Evolutionary conservation across 768 basidiomycete genomes (phyloP), one percentile per base, ranked within the genome.

Genomic region (Serpula lacrymans): DNA sequence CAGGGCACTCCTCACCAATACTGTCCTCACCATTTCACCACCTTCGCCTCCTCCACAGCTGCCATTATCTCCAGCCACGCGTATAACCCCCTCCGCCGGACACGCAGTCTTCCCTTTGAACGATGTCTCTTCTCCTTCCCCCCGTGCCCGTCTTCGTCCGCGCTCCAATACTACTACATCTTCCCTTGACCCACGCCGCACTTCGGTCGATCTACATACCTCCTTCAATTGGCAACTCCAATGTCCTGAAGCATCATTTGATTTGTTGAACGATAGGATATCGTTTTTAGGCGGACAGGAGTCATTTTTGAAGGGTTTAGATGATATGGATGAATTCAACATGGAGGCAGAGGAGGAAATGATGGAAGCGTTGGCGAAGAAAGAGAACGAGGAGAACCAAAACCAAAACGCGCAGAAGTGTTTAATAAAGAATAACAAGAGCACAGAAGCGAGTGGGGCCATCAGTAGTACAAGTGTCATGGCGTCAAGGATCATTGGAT

Each of bases 191-290:
- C 51, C 54, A 1, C 55, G 54, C n/a, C 54, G 63, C 8, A 33
- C 40, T 8, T 65, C 63, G 2, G 53, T 63, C 28, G 63, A 65
- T 40, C 46, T 65, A 18, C 59, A 65, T 16, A 55, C 63, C 21
- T 62, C 62, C 1, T 63, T 65, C 47, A 56, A 56, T 39, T 46
- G 62, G 34, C 63, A 63, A 28, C 46, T 65, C 38, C 56, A 62
- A 37, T 60, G 55, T 8, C 49, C 51, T 2, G 63, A 65, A 11
- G 55, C 59, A 49, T 62, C 62, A 9, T 65, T 65, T 20, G 60
- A 65, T 39, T 45, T 63, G 26, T 38, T 65, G 23, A 65, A 65
- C 45, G 63, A 65, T 46, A 57, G 55, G 41, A 57, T 65, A 17
- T 62, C 63, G 9, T 63, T 65, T 50, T 49, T 64, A 5, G 51